Percentiles rank a stretch among this genome's conserved stretches.
Conservation (phyloP, 2,329 filamentous ascomycete species). For the Pseudogymnoascus sp. region DNA sequence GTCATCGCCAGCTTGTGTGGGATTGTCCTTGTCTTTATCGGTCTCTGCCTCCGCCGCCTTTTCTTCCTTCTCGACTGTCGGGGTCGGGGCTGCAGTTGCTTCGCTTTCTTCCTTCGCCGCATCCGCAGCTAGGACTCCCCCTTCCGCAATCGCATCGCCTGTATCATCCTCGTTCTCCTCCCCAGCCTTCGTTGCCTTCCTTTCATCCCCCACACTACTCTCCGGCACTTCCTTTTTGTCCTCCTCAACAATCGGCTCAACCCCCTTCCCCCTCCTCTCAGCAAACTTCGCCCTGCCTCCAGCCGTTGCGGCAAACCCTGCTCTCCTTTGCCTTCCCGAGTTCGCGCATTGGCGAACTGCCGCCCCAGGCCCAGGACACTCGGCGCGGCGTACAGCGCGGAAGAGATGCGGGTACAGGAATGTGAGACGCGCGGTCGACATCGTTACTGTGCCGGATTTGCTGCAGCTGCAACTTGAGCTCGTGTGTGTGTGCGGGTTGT, state of each 20-base stretch:
- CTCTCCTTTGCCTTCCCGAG: slow-evolving; percentile 21
- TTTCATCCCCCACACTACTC: not conserved
- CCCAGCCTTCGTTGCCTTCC: slow-evolving; percentile 15
- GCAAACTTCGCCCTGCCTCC: slow-evolving; percentile 38
- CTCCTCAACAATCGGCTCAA: slow-evolving; percentile 41
- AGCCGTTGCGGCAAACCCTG: slow-evolving; percentile 33
- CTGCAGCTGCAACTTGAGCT: not conserved
- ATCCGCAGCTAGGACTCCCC: not conserved
- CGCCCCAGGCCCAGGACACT: slow-evolving; percentile 33
- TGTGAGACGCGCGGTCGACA: slow-evolving; percentile 54
- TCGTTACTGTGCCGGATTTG: slow-evolving; percentile 26
- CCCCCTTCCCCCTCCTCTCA: slow-evolving; percentile 50
- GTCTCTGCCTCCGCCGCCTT: not conserved
- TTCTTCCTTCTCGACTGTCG: slow-evolving; percentile 10
- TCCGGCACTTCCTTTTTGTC: slow-evolving; percentile 21
- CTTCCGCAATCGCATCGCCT: slow-evolving; percentile 14
- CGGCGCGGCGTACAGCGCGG: slow-evolving; percentile 41
- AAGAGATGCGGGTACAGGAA: slow-evolving; percentile 64
- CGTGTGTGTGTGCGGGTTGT: not conserved
- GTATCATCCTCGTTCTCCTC: slow-evolving; percentile 22
- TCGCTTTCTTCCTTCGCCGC: slow-evolving; percentile 9
- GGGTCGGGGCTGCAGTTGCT: not conserved
- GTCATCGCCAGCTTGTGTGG: slow-evolving; percentile 15
- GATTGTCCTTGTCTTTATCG: slow-evolving; percentile 11
- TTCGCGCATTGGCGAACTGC: slow-evolving; percentile 25